Base-by-base conservation (phyloP, 2,329 filamentous ascomycete genomes). In the Aspergillus novofumigatus region DNA sequence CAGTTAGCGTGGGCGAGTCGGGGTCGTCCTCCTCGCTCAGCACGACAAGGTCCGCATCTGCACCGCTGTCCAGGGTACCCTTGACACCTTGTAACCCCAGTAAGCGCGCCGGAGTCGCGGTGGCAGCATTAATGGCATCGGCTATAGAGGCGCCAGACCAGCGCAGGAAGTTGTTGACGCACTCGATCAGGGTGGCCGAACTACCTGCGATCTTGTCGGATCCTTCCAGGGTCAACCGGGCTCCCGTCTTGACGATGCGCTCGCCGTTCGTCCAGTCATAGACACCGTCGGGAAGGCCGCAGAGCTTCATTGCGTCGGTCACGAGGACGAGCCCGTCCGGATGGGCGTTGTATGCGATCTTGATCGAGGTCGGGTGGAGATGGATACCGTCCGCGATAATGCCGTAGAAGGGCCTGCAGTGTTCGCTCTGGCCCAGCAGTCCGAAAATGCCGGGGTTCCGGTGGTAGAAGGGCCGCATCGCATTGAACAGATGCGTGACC, bases 401-500 rank as follows among this genome's bases (percentile, higher is more conserved):
- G 57, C 92, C 92, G 72, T 93, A 97, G 73, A 83, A 96, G 0
- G 92, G 92, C 52, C 71, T 76, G 11, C 55, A 69, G 59, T 59
- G 70, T 63, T 87, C 83, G 8, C 82, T 82, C 60, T 83, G 83
- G 58, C 92, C 91, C 14, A 97, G 78, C 0, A 95, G 85, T 28
- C 92, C 92, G 70, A 96, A 96, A 65, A 96, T 86, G 41, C 92
- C 92, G 0, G 92, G 92, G 73, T 96, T 92, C 57, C 92, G 88
- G 79, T 97, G 91, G 72, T 94, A 90, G 52, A 96, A 84, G 14
- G 91, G 91, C 0, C 87, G 83, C 92, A 96, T 96, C 26, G 92
- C 92, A 72, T 96, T 96, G 83, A 96, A 96, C 1, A 96, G 81
- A 69, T 96, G 92, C 0, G 92, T 96, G 63, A 96, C 89, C 90